These are phyloP conservation scores for Mucuna pruriens DNA, from an alignment of 306 rosid genomes.

Conservation along the genomic window DNA sequence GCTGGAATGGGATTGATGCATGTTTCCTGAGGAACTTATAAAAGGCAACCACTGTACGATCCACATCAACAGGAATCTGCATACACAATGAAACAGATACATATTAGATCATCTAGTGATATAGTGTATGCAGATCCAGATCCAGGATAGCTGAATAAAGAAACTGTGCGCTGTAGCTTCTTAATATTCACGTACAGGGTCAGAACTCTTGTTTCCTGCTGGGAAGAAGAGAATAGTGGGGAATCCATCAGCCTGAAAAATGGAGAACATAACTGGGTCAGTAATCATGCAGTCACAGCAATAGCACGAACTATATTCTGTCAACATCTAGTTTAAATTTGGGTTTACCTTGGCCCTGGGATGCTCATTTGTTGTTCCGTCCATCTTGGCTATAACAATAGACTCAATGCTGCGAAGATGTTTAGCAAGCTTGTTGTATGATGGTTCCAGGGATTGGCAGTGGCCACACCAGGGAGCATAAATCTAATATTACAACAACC, in stretches of 20 bases:
- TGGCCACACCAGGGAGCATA: slow-evolving; percentile 99
- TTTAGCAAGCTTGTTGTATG: slow-evolving; percentile 94
- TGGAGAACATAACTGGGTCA: neutral
- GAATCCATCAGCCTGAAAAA: slow-evolving; percentile 55
- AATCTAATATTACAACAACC: slow-evolving; percentile 53
- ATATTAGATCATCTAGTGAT: slow-evolving; percentile 1
- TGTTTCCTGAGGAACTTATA: slow-evolving; percentile 87
- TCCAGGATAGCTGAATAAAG: neutral
- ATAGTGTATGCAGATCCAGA: neutral
- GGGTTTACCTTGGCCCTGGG: slow-evolving; percentile 88
- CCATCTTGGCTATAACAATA: slow-evolving; percentile 96
- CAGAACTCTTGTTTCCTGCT: slow-evolving; percentile 51
- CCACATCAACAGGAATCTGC: slow-evolving; percentile 78
- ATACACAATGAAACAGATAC: slow-evolving; percentile 38
- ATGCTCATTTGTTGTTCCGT: slow-evolving; percentile 97
- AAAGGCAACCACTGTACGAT: slow-evolving; percentile 81
- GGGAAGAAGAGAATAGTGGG: slow-evolving; percentile 60
- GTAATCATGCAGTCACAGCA: slow-evolving; percentile 6
- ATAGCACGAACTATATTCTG: slow-evolving; percentile 40
- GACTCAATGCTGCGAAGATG: slow-evolving; percentile 87
- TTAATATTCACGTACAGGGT: slow-evolving; percentile 47
- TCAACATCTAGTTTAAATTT: slow-evolving; percentile 21
- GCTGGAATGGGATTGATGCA: slow-evolving; percentile 90
- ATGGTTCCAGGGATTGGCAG: slow-evolving; percentile 96
- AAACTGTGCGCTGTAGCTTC: neutral